A percentile compares a stretch with the other conserved stretches of the same genome.
These are phyloP conservation scores for Talaromyces sp. DNA, from an alignment of 2,329 filamentous ascomycete genomes.

Conservation along the genomic window DNA sequence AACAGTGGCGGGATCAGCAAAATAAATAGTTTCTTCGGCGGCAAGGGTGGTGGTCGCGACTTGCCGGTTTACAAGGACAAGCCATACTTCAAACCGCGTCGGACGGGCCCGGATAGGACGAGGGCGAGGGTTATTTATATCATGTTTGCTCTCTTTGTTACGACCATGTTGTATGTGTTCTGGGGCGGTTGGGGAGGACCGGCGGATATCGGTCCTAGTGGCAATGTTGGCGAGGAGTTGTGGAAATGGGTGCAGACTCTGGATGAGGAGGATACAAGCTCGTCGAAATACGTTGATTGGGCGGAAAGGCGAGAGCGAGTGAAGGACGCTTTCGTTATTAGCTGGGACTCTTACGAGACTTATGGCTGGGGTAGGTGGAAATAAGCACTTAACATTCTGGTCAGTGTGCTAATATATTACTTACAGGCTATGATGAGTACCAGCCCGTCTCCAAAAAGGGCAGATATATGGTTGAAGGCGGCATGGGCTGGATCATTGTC, in stretches of 20 bases:
- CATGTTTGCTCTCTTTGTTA: slow-evolving; percentile 50
- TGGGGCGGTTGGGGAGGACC: slow-evolving; percentile 17
- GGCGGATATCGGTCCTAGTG: slow-evolving; percentile 20
- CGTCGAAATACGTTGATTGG: slow-evolving; percentile 59
- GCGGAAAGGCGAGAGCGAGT: slow-evolving; percentile 70
- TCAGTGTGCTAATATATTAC: not conserved
- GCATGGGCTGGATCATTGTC: slow-evolving; percentile 96
- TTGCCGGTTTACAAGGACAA: slow-evolving; percentile 99
- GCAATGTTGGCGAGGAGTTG: slow-evolving; percentile 32
- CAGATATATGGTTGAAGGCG: slow-evolving; percentile 77
- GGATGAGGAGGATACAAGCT: slow-evolving; percentile 30
- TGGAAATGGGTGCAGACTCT: slow-evolving; percentile 56
- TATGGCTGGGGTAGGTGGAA: slow-evolving; percentile 80
- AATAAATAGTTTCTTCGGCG: slow-evolving; percentile 61
- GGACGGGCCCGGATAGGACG: slow-evolving; percentile 54
- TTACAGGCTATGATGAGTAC: slow-evolving; percentile 62
- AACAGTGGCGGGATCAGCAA: slow-evolving; percentile 54
- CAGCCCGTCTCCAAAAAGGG: slow-evolving; percentile 75
- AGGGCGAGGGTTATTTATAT: slow-evolving; percentile 58
- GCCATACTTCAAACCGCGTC: slow-evolving; percentile 62
- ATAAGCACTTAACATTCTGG: not conserved
- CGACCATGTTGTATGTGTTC: slow-evolving; percentile 61
- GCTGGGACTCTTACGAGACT: slow-evolving; percentile 88
- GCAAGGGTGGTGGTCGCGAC: slow-evolving; percentile 41
- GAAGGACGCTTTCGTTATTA: slow-evolving; percentile 81